phyloP scores from a whole-genome alignment of 345 rosid species.

The Salix viminalis region DNA sequence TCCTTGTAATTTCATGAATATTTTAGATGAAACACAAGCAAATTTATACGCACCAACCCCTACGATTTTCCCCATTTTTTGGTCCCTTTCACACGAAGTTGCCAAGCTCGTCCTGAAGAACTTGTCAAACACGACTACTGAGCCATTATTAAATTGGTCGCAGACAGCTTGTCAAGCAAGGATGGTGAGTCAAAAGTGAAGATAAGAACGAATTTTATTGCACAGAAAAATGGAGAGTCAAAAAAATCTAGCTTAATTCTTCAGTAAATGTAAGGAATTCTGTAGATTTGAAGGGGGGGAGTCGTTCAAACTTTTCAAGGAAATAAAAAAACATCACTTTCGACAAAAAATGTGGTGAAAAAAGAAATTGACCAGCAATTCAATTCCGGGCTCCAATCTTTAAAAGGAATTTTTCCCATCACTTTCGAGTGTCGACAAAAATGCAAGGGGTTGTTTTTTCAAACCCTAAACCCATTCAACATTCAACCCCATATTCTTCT shows the following conservation, averaged over 20 bases:
- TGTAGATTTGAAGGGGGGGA: not conserved
- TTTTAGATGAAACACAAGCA: too few species aligned
- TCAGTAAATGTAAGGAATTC: not conserved
- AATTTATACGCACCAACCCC: too few species aligned
- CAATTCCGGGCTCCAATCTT: not conserved
- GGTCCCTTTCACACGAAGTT: not conserved
- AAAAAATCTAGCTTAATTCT: not conserved
- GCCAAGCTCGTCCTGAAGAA: not conserved
- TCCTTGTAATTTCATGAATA: not conserved
- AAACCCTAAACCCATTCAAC: too few species aligned
- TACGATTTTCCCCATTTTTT: not conserved
- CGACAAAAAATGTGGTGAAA: not conserved
- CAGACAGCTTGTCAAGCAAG: not conserved
- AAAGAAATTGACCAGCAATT: not conserved
- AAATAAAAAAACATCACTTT: too few species aligned
- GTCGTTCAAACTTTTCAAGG: not conserved
- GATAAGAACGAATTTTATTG: not conserved
- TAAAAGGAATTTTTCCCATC: not conserved
- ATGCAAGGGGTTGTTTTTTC: not conserved
- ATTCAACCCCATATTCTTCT: not conserved
- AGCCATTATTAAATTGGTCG: too few species aligned
- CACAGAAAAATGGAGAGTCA: not conserved
- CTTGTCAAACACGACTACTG: constrained; percentile 6
- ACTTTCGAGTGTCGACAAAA: not conserved
- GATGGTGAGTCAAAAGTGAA: not conserved